Conservation (phyloP, 2,329 filamentous ascomycete species). For the Hypoxylon sp. region DNA sequence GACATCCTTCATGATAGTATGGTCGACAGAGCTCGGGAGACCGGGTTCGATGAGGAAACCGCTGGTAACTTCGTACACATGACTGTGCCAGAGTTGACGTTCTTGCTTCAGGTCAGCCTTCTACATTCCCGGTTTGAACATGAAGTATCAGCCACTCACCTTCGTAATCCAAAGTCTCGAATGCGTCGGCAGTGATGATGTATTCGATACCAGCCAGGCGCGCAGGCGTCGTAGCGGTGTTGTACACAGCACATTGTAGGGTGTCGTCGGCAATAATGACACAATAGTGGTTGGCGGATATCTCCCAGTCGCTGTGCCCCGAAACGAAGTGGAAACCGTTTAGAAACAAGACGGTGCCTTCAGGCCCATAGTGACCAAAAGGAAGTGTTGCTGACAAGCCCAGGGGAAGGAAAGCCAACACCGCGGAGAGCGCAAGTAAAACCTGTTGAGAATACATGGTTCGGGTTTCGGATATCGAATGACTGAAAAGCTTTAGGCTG, state of each 20-base stretch:
- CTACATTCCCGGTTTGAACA: neutral
- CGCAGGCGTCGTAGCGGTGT: slow-evolving; percentile 36
- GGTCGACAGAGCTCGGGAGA: slow-evolving; percentile 42
- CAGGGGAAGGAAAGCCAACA: slow-evolving; percentile 27
- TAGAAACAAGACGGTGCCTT: slow-evolving; percentile 36
- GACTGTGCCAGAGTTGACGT: slow-evolving; percentile 48
- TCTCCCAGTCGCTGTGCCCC: slow-evolving; percentile 43
- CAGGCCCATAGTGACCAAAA: slow-evolving; percentile 38
- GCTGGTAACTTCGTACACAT: slow-evolving; percentile 46
- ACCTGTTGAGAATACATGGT: slow-evolving; percentile 30
- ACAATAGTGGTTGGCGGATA: slow-evolving; percentile 49
- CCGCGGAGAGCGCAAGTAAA: slow-evolving; percentile 14
- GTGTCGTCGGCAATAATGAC: slow-evolving; percentile 45
- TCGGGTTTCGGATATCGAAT: slow-evolving; percentile 4
- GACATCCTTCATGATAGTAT: slow-evolving; percentile 49
- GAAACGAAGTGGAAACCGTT: slow-evolving; percentile 43
- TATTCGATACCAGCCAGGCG: slow-evolving; percentile 47
- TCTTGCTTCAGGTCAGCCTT: slow-evolving; percentile 34
- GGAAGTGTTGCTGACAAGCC: slow-evolving; percentile 28
- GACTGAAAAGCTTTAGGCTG: slow-evolving; percentile 10
- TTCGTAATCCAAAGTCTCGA: slow-evolving; percentile 46
- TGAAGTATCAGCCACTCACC: slow-evolving; percentile 27
- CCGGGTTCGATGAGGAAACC: slow-evolving; percentile 45
- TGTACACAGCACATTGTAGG: slow-evolving; percentile 46
- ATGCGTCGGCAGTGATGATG: slow-evolving; percentile 44